Percentiles rank a stretch among this genome's conserved stretches.
Evolutionary conservation across 768 basidiomycete species (phyloP).

Genomic region (Leccinum olivaceopallidum): DNA sequence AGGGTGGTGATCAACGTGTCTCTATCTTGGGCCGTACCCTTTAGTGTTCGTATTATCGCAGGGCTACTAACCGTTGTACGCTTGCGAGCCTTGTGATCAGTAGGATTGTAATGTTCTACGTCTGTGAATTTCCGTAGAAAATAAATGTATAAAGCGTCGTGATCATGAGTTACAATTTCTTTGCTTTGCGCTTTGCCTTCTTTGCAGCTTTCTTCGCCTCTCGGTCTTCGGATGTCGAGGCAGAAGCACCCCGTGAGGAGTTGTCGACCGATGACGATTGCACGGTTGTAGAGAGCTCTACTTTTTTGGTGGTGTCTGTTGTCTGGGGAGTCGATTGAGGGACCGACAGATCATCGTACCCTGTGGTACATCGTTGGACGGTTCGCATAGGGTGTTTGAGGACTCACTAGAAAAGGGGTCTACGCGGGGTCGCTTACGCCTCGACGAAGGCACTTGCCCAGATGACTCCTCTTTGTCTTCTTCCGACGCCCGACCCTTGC

Average conservation of each 20-base stretch:
- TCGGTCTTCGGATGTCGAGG: slow-evolving; percentile 23
- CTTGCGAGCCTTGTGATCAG: slow-evolving; percentile 15
- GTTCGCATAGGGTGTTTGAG: not conserved
- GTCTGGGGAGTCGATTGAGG: slow-evolving; percentile 2
- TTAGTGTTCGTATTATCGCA: slow-evolving; percentile 22
- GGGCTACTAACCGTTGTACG: slow-evolving; percentile 14
- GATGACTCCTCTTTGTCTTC: slow-evolving; percentile 7
- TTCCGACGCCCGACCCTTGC: slow-evolving; percentile 39
- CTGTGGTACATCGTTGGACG: slow-evolving; percentile 21
- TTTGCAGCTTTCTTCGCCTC: slow-evolving; percentile 31
- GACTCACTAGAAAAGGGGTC: slow-evolving; percentile 68
- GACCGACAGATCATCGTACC: slow-evolving; percentile 27
- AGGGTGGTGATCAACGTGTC: slow-evolving; percentile 63
- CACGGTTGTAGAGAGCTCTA: not conserved
- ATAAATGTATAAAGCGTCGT: slow-evolving; percentile 16
- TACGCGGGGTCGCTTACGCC: slow-evolving; percentile 51
- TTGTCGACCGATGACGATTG: slow-evolving; percentile 1
- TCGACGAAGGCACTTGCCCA: slow-evolving; percentile 23
- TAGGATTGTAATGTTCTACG: slow-evolving; percentile 14
- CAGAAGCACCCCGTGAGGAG: slow-evolving; percentile 25
- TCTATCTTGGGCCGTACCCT: slow-evolving; percentile 29
- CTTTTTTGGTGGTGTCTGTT: slow-evolving; percentile 12
- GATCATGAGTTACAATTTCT: slow-evolving; percentile 17
- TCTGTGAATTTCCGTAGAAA: slow-evolving; percentile 13
- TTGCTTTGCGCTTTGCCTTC: slow-evolving; percentile 38